Evolutionary conservation across 805 yeast species (phyloP).

Genomic region (Candida fluviatilis): DNA sequence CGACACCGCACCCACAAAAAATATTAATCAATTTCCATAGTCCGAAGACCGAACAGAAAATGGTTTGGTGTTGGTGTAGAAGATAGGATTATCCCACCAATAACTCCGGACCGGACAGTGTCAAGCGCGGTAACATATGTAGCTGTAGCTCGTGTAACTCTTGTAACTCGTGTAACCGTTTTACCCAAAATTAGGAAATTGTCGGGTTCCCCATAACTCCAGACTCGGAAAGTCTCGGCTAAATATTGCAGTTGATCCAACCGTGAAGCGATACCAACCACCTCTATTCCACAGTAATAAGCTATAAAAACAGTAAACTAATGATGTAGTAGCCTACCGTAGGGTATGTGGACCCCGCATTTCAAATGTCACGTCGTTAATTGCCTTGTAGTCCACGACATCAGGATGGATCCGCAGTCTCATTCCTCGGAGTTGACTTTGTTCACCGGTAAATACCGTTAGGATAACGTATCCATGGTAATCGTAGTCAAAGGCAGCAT

Average conservation of each 20-base stretch:
- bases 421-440: conserved; percentile 1
- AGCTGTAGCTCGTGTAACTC: too few relatives aligned
- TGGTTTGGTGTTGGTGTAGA: too few relatives aligned
- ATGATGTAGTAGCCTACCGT: background rate
- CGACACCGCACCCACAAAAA: too few relatives aligned
- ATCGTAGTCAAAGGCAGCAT: background rate
- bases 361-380: background rate
- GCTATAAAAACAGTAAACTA: background rate
- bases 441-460: background rate
- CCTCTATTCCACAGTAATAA: too few relatives aligned
- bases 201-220: conserved; percentile 1
- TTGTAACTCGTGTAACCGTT: background rate
- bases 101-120: too few relatives aligned
- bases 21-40: too few relatives aligned
- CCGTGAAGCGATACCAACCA: too few relatives aligned
- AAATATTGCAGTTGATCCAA: too few relatives aligned
- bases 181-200: background rate
- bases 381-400: background rate
- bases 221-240: background rate
- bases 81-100: too few relatives aligned
- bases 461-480: background rate
- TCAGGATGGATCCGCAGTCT: background rate
- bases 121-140: too few relatives aligned
- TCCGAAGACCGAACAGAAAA: too few relatives aligned
- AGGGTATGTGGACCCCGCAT: background rate